Base-by-base conservation (phyloP, 768 basidiomycete species). In the Termitomyces sp. region DNA sequence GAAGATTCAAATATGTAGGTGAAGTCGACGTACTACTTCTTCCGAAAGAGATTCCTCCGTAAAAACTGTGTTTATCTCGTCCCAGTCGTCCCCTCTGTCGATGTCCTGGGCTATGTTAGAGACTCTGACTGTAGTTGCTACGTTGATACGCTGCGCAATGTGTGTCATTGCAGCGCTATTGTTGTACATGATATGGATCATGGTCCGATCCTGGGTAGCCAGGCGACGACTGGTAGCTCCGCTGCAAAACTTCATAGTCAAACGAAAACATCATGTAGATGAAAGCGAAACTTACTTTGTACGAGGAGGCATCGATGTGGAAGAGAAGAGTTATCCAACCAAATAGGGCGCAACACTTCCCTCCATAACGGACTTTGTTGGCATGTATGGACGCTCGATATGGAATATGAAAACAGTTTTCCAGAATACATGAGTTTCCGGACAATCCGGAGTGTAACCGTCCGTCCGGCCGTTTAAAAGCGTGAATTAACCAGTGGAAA, bases 161-260 rank as follows among this genome's bases (percentile, higher is more conserved):
- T 23, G 42, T n/a, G 41, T 13, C 13, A 23, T 29, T n/a, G 9
- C 25, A 15, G 27, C 10, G n/a, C 33, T 33, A 18, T 20, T 42
- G 23, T 45, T 52, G 16, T 33, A 44, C 51, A 52, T 52, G 32
- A 52, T 52, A 6, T 20, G 41, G 15, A 52, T 45, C 31, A 12
- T 42, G 23, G 51, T 13, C 23, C 23, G 51, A 13, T 43, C 33
- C 16, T 44, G 32, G 6, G n/a, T 22, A 31, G n/a, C 25, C 16
- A 52, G 9, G 18, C 23, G 41, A 35, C 23, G 9, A 11, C 33
- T 2, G 20, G 31, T 20, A 22, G n/a, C 18, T 31, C 29, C 29
- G n/a, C 32, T 48, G 32, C 25, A 33, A 54, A 49, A 9, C 27
- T 31, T 18, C 6, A 6, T 40, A 22, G 6, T 31, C 4, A 13